A percentile compares a stretch with the other conserved stretches of the same genome.
phyloP scores from a whole-genome alignment of 108 stramenopile species.

The Cyclotella sp. region DNA sequence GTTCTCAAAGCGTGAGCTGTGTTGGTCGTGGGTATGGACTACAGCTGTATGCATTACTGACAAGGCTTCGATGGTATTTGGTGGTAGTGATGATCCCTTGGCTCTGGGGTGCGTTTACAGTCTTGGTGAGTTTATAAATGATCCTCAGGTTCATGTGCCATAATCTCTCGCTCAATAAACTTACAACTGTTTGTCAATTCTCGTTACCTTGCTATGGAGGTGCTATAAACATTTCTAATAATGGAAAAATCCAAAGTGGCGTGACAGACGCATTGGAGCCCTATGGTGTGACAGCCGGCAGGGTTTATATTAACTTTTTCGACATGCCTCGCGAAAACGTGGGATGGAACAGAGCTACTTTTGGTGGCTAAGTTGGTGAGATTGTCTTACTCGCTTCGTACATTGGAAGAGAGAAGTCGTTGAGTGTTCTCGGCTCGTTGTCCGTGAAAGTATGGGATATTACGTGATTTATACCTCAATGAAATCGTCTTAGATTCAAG shows the following conservation, averaged over 20 bases:
- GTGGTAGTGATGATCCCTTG: slow-evolving; percentile 70
- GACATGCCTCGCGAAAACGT: slow-evolving; percentile 83
- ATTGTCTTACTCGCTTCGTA: too few species aligned
- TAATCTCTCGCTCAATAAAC: not conserved
- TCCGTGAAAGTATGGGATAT: too few species aligned
- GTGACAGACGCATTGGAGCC: slow-evolving; percentile 75
- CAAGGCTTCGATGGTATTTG: slow-evolving; percentile 78
- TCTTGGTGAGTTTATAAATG: slow-evolving; percentile 49
- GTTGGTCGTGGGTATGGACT: not conserved
- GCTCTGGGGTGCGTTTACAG: slow-evolving; percentile 77
- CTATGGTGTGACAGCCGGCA: slow-evolving; percentile 61
- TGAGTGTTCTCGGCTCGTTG: too few species aligned
- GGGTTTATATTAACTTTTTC: slow-evolving; percentile 89
- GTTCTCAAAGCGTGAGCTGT: not conserved
- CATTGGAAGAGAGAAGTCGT: too few species aligned
- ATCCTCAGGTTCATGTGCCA: not conserved
- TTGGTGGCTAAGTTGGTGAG: slow-evolving; percentile 68
- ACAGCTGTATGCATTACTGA: slow-evolving; percentile 76
- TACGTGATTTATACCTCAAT: too few species aligned
- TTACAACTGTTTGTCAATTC: not conserved
- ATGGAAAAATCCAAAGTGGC: slow-evolving; percentile 67
- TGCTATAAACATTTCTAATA: slow-evolving; percentile 67
- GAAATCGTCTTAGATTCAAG: too few species aligned
- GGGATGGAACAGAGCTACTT: slow-evolving; percentile 82
- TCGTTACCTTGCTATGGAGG: not conserved